A percentile compares a stretch with the other conserved stretches of the same genome.
Evolutionary conservation across 23 red algal genomes (phyloP).

Genomic region (Gracilaria gracilis): DNA sequence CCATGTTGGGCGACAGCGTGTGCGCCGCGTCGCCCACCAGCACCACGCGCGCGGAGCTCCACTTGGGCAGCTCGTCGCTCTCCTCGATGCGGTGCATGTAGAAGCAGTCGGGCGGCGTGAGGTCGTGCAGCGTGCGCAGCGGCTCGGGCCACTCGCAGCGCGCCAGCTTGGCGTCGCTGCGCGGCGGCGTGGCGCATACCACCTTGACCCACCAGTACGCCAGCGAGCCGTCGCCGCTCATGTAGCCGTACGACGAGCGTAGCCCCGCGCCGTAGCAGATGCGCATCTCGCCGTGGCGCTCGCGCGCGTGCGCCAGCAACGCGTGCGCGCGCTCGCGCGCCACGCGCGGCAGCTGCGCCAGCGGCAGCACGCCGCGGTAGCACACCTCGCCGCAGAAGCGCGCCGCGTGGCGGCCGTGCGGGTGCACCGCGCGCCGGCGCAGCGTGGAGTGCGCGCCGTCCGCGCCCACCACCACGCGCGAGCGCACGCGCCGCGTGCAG

Average conservation of each 20-base stretch:
- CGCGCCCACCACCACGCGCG: conserved; percentile 73
- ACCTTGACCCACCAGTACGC: conserved; percentile 83
- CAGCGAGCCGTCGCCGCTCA: conserved; percentile 45
- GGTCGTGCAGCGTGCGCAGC: conserved; percentile 30
- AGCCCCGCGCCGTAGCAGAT: conserved; percentile 65
- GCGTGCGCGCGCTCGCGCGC: not conserved
- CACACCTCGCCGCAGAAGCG: conserved; percentile 74
- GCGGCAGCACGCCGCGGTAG: conserved; percentile 66
- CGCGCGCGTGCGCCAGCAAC: conserved; percentile 16
- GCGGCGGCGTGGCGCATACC: not conserved
- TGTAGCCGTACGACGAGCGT: conserved; percentile 66
- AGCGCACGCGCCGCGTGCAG: not conserved
- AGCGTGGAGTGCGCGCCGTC: conserved; percentile 72
- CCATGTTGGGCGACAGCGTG: conserved; percentile 90
- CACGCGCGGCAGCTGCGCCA: not conserved
- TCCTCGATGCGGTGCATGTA: conserved; percentile 76
- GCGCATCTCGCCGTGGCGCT: conserved; percentile 31
- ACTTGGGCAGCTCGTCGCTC: conserved; percentile 3
- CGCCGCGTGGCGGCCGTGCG: no score
- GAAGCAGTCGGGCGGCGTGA: conserved; percentile 16
- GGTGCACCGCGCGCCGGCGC: conserved; percentile 50
- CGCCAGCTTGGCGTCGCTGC: not conserved
- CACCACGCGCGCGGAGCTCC: conserved; percentile 60
- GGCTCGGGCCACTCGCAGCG: conserved; percentile 38
- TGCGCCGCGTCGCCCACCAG: conserved; percentile 95